Evolutionary conservation across 2,329 filamentous ascomycete species (phyloP).

Genomic region (Aspergillus fructus): DNA sequence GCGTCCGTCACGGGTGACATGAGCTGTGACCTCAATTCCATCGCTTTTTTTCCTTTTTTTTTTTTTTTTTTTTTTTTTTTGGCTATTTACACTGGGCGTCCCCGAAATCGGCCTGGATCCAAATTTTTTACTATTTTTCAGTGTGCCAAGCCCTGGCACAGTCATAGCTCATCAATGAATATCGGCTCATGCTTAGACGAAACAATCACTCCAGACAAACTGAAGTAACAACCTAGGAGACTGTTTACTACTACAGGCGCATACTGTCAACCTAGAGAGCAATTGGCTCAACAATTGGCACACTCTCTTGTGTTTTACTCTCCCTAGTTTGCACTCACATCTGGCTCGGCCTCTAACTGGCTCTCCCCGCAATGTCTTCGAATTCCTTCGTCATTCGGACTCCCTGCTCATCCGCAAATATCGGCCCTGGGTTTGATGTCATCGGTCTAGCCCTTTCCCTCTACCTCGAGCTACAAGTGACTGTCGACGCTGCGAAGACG

Average conservation of each 20-base stretch:
- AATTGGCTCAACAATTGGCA: neutral
- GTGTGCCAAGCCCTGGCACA: slow-evolving; percentile 15
- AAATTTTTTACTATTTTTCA: slow-evolving; percentile 2
- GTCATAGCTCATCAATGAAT: slow-evolving; percentile 11
- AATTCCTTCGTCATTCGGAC: slow-evolving; percentile 69
- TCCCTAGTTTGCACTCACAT: neutral
- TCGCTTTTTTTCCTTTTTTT: neutral
- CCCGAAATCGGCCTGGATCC: slow-evolving; percentile 16
- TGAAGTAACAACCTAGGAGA: neutral
- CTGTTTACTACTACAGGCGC: neutral
- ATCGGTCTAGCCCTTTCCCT: slow-evolving; percentile 90
- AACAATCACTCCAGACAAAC: neutral
- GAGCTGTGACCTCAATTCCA: too few relatives aligned
- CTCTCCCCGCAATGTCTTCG: slow-evolving; percentile 19
- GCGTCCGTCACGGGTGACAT: too few relatives aligned
- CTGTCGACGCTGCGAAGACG: slow-evolving; percentile 60
- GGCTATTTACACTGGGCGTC: neutral
- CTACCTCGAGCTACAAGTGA: slow-evolving; percentile 86
- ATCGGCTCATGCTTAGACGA: neutral
- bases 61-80: neutral
- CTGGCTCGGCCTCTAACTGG: neutral
- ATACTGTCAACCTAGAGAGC: neutral
- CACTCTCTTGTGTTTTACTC: neutral
- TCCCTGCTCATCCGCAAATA: slow-evolving; percentile 95
- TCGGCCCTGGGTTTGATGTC: slow-evolving; percentile 95